Evolutionary conservation across 2,329 filamentous ascomycete genomes (phyloP).

Genomic region (Trichoderma atroviride): DNA sequence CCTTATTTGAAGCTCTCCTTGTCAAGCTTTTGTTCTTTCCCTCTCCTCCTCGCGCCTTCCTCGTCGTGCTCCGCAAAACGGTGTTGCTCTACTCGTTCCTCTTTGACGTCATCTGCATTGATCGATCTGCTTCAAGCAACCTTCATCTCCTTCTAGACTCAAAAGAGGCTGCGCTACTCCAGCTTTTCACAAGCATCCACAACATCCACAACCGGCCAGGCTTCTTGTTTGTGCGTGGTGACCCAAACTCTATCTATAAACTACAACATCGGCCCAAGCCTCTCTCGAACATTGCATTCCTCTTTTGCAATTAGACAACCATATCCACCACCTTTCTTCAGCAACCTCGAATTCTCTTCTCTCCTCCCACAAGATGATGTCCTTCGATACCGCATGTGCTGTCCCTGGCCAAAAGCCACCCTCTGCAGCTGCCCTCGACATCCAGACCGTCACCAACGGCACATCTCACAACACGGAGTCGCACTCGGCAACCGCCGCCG

Average conservation of each 20-base stretch:
- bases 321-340: neutral
- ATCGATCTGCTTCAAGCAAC: neutral
- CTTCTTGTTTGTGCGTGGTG: conserved; percentile 5
- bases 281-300: neutral
- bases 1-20: neutral
- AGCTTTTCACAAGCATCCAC: neutral
- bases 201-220: neutral
- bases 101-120: neutral
- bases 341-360: neutral
- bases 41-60: neutral
- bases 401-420: conserved; percentile 45
- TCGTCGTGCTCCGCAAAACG: neutral
- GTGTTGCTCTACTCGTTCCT: neutral
- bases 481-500: conserved; percentile 34
- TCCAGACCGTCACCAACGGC: conserved; percentile 12
- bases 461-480: conserved; percentile 30
- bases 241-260: conserved; percentile 11
- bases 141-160: neutral
- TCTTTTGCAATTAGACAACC: neutral
- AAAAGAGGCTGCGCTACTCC: neutral
- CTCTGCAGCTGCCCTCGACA: conserved; percentile 30
- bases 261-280: neutral
- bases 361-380: conserved; percentile 47
- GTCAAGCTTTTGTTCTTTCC: neutral
- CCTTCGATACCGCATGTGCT: conserved; percentile 52